Percentiles rank a stretch among this genome's conserved stretches.
Evolutionary conservation across 371 early-diverging fungal species (phyloP).

Genomic region (Smittium mucronatum): DNA sequence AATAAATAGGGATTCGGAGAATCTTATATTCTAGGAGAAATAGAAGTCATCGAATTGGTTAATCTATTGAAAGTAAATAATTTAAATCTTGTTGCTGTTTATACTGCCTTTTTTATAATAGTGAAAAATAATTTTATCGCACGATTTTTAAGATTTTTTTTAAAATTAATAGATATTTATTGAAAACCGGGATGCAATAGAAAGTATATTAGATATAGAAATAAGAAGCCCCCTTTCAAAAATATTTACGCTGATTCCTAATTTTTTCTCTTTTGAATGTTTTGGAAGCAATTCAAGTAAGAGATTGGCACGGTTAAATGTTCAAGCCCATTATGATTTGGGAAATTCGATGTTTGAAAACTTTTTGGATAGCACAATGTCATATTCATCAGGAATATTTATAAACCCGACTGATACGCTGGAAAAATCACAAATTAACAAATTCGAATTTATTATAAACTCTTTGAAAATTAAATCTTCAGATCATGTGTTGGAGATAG

Average conservation of each 20-base stretch:
- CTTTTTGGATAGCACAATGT: conserved; percentile 50
- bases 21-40: conserved; percentile 48
- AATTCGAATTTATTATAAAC: conserved; percentile 42
- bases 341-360: conserved; percentile 53
- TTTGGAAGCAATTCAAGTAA: not conserved
- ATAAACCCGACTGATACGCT: conserved; percentile 34
- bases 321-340: conserved; percentile 56
- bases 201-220: no score
- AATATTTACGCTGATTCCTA: conserved; percentile 36
- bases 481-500: conserved; percentile 53
- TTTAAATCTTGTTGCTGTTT: conserved; percentile 1
- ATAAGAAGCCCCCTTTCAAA: no score
- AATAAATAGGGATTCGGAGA: conserved; percentile 44
- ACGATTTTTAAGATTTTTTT: not conserved
- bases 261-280: conserved; percentile 38
- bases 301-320: conserved; percentile 29
- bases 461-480: conserved; percentile 34
- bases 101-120: no score
- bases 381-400: conserved; percentile 57
- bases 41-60: conserved; percentile 36
- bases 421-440: conserved; percentile 44
- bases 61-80: conserved; percentile 35
- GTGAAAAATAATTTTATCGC: no score
- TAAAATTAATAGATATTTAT: conserved; percentile 26
- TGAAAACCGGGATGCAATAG: conserved; percentile 31